A percentile compares a stretch with the other conserved stretches of the same genome.
These are phyloP conservation scores for Brettanomyces nanus DNA, from an alignment of 805 yeast genomes.

Conservation along the genomic window DNA sequence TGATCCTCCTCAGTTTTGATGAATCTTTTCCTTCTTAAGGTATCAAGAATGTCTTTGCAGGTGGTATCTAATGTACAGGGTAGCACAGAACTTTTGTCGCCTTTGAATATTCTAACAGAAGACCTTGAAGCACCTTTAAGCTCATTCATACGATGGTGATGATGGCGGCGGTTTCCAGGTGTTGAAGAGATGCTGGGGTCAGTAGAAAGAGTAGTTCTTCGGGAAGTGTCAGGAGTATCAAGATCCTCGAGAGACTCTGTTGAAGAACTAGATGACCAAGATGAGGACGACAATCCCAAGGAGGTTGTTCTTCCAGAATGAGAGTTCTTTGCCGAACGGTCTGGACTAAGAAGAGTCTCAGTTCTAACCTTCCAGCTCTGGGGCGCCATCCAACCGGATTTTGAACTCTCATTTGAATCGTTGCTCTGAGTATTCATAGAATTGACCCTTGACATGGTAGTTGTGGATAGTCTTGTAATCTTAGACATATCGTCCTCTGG, in stretches of 20 bases:
- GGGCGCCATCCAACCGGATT: slow-evolving; percentile 43
- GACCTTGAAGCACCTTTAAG: slow-evolving; percentile 25
- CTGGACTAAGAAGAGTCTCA: slow-evolving; percentile 4
- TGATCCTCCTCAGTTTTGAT: slow-evolving; percentile 62
- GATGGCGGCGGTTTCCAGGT: neutral
- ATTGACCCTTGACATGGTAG: slow-evolving; percentile 17
- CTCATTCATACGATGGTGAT: slow-evolving; percentile 14
- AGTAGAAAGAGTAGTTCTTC: slow-evolving; percentile 1
- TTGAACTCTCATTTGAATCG: neutral
- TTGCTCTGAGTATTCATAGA: slow-evolving; percentile 14
- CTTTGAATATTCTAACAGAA: slow-evolving; percentile 64
- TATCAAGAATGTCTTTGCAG: slow-evolving; percentile 62
- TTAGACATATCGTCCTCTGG: slow-evolving; percentile 14
- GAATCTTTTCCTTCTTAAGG: slow-evolving; percentile 71
- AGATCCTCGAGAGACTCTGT: neutral
- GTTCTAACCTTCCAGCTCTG: slow-evolving; percentile 54
- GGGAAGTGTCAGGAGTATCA: slow-evolving; percentile 3
- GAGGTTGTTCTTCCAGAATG: slow-evolving; percentile 1
- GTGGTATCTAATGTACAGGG: slow-evolving; percentile 74
- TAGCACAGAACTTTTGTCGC: slow-evolving; percentile 73
- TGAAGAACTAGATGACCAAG: slow-evolving; percentile 1
- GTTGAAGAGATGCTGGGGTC: neutral
- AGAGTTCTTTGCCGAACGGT: slow-evolving; percentile 4
- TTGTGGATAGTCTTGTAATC: slow-evolving; percentile 13
- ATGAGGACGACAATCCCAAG: neutral